Base-by-base conservation (phyloP, 2,329 filamentous ascomycete species). In the Polytolypa hystricis region DNA sequence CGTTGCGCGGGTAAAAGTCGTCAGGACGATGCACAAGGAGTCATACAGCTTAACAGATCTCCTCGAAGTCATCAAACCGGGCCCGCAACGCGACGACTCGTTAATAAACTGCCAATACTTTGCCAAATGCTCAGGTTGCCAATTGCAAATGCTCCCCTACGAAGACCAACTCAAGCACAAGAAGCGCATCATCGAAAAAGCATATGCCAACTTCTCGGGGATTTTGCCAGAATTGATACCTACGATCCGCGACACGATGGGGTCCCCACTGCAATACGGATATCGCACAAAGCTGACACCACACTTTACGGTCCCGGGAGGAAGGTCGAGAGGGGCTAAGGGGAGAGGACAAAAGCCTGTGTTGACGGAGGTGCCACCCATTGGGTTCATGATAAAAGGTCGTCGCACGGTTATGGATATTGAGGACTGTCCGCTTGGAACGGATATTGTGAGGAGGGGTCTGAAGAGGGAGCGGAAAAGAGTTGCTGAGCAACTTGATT, bases 231-330 rank as follows among this genome's bases (percentile, higher is more conserved):
- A 82, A 41, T 66, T 82, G 14, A 69, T 96, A 1, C 91, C 91
- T 2, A 54, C 71, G 2, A 73, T 96, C 38, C 73, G 71, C 33
- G 82, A 93, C 46, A 98, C 91, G 6, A 86, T 95, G 51, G 83
- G 82, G 32, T 93, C 84, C 28, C 91, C 91, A 2, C 61, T 94
- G 43, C 79, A 93, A 61, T 96, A 93, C 60, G 83, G 81, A 39
- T 98, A 98, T 66, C 77, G 91, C 37, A 98, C 91, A 14, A 98
- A 98, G 64, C 71, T 98, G 47, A 98, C 91, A 12, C 91, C 91
- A 18, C 91, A 98, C 61, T 98, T 96, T 55, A 82, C 93, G 54
- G 82, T 77, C 0, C 84, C 86, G 1, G 74, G 76, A 18, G 69
- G 50, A 50, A 60, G 52, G 38, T 63, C 48, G 42, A 62, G n/a